Percentiles rank a stretch among this genome's conserved stretches.
phyloP scores from a whole-genome alignment of 805 yeast genomes.

The Yamadazyma endophytica region DNA sequence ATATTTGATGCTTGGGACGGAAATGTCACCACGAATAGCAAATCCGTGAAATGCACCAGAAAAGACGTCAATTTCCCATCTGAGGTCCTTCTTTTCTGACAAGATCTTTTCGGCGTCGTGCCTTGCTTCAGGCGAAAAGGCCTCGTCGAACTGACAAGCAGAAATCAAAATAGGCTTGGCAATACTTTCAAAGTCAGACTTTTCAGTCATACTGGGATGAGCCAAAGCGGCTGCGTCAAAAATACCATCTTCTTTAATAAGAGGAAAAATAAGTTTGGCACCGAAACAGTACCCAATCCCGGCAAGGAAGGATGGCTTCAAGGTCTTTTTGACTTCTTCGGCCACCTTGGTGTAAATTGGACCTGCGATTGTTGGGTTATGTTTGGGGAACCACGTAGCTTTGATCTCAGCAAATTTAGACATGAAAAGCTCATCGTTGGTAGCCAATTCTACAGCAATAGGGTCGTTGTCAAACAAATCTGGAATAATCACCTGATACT shows the following conservation, averaged over 20 bases:
- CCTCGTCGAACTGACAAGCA: conserved; percentile 63
- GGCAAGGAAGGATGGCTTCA: conserved; percentile 5
- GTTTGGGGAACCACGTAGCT: conserved; percentile 11
- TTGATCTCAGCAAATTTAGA: conserved; percentile 1
- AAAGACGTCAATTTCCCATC: conserved; percentile 56
- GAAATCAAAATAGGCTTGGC: conserved; percentile 59
- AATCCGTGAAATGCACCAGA: conserved; percentile 69
- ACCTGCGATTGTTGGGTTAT: conserved; percentile 9
- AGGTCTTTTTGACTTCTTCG: conserved; percentile 3
- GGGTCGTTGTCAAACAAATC: conserved; percentile 26
- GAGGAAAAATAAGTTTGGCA: conserved; percentile 21
- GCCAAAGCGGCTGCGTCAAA: conserved; percentile 67
- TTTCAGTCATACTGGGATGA: conserved; percentile 70
- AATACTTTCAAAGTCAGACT: conserved; percentile 56
- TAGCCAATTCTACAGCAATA: conserved; percentile 2
- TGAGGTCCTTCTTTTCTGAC: conserved; percentile 41
- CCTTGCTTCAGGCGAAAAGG: conserved; percentile 60
- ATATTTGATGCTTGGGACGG: conserved; percentile 46
- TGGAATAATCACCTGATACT: conserved; percentile 23
- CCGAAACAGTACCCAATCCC: conserved; percentile 24
- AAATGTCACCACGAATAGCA: conserved; percentile 68
- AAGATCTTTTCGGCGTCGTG: conserved; percentile 51
- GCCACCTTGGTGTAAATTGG: no score
- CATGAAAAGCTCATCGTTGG: conserved; percentile 2
- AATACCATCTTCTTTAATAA: conserved; percentile 26